Conservation (phyloP, 176 grass and related monocot genomes). For the Elymus sibiricus region DNA sequence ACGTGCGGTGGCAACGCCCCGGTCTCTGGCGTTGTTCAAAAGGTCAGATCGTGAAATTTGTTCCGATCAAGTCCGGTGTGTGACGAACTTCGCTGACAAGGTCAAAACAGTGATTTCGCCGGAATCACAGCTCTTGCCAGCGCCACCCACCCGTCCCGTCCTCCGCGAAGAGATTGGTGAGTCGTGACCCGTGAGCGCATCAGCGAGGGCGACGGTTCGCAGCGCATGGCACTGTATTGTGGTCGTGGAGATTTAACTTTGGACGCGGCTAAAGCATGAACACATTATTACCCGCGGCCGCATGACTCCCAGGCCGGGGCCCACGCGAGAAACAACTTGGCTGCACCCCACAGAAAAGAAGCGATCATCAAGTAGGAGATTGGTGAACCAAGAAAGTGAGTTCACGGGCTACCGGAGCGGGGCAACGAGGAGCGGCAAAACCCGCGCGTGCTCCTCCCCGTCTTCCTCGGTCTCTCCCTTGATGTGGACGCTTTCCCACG, state of each 20-base stretch:
- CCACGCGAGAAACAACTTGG: not conserved
- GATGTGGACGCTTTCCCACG: not conserved
- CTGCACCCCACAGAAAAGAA: not conserved
- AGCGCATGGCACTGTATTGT: no score
- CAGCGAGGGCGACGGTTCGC: no score
- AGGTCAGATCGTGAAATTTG: no score
- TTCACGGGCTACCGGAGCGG: not conserved
- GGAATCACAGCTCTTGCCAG: no score
- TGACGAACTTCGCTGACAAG: no score
- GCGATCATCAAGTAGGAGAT: not conserved
- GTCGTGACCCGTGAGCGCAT: no score
- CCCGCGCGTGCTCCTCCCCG: not conserved
- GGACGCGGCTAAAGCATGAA: not conserved
- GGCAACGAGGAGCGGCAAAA: not conserved
- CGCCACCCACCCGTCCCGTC: no score
- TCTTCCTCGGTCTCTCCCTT: not conserved
- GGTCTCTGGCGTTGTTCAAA: no score
- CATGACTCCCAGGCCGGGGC: not conserved
- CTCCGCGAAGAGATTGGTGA: no score
- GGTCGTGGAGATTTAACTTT: slow-evolving; percentile 27
- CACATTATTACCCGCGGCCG: not conserved
- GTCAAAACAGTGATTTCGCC: no score
- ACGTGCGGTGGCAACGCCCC: no score
- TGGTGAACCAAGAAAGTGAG: not conserved
- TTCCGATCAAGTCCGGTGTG: no score